Conservation (phyloP, 2,329 filamentous ascomycete species). For the Penicillium expansum region DNA sequence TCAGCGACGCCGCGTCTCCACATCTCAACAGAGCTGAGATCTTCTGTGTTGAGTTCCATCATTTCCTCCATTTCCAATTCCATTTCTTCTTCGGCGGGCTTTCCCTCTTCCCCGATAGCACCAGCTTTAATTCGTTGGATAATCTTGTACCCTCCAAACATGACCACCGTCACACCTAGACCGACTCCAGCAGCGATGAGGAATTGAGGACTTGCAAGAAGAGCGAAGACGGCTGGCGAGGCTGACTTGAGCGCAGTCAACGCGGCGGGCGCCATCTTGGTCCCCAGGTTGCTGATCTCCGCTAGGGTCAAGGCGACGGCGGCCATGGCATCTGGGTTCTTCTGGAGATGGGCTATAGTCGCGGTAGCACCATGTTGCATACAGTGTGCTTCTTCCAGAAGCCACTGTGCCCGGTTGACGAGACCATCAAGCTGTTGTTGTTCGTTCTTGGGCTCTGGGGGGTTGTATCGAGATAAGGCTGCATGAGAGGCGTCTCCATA, state of each 20-base stretch:
- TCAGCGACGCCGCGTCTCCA: slow-evolving; percentile 65
- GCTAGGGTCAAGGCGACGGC: slow-evolving; percentile 90
- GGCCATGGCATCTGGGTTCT: slow-evolving; percentile 86
- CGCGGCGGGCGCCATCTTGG: slow-evolving; percentile 80
- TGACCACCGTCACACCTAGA: slow-evolving; percentile 90
- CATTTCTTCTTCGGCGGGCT: slow-evolving; percentile 15
- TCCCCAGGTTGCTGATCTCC: slow-evolving; percentile 78
- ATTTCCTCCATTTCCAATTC: slow-evolving; percentile 52
- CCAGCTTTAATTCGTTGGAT: slow-evolving; percentile 72
- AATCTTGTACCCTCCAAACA: slow-evolving; percentile 96
- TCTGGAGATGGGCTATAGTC: slow-evolving; percentile 76
- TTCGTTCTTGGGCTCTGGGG: slow-evolving; percentile 48
- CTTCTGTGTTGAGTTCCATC: slow-evolving; percentile 52
- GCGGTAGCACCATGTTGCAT: slow-evolving; percentile 77
- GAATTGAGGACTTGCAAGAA: slow-evolving; percentile 89
- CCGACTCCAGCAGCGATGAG: slow-evolving; percentile 87
- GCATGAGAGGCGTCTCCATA: slow-evolving; percentile 80
- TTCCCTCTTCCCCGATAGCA: slow-evolving; percentile 17
- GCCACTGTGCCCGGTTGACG: slow-evolving; percentile 68
- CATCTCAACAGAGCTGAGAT: slow-evolving; percentile 57
- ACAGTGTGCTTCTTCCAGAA: slow-evolving; percentile 86
- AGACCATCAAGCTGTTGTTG: slow-evolving; percentile 61
- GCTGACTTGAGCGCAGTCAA: slow-evolving; percentile 72
- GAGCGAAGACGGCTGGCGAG: slow-evolving; percentile 80
- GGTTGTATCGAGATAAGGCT: slow-evolving; percentile 48